Conservation (phyloP, 2,329 filamentous ascomycete species). For the Pyrenophora graminea region DNA sequence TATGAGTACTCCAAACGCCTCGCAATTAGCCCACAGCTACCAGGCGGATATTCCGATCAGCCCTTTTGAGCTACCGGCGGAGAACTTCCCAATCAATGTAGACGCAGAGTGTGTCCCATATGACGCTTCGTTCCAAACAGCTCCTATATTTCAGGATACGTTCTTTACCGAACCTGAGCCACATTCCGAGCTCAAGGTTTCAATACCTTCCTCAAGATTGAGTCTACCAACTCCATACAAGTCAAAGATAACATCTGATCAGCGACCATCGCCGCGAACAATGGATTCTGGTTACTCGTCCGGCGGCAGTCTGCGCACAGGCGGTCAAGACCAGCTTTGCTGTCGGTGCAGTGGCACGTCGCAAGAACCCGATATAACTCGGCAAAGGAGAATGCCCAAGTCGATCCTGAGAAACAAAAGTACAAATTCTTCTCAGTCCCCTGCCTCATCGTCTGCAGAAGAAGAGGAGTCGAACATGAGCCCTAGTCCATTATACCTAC, state of each 20-base stretch:
- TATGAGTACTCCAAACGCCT: slow-evolving; percentile 24
- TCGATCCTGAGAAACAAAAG: neutral
- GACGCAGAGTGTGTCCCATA: slow-evolving; percentile 14
- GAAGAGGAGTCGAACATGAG: slow-evolving; percentile 2
- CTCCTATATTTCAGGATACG: slow-evolving; percentile 31
- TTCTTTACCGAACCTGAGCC: slow-evolving; percentile 22
- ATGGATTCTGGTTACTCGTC: slow-evolving; percentile 49
- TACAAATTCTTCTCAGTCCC: neutral
- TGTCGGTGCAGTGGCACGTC: slow-evolving; percentile 9
- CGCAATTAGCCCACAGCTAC: slow-evolving; percentile 34
- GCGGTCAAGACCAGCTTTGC: slow-evolving; percentile 11
- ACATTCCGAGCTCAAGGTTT: slow-evolving; percentile 5
- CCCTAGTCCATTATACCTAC: slow-evolving; percentile 12
- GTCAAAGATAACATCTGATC: slow-evolving; percentile 7
- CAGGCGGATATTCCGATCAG: slow-evolving; percentile 34
- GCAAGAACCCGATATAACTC: slow-evolving; percentile 2
- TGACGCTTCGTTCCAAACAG: slow-evolving; percentile 5
- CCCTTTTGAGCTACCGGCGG: slow-evolving; percentile 22
- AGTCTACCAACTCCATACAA: slow-evolving; percentile 5
- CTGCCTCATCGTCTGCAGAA: neutral
- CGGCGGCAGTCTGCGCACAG: slow-evolving; percentile 34
- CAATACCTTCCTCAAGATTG: slow-evolving; percentile 14
- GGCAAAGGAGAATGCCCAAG: neutral
- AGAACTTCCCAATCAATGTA: neutral
- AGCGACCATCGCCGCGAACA: slow-evolving; percentile 35